phyloP scores from a whole-genome alignment of 257 asterid genomes.

The Cynanchum wilfordii region DNA sequence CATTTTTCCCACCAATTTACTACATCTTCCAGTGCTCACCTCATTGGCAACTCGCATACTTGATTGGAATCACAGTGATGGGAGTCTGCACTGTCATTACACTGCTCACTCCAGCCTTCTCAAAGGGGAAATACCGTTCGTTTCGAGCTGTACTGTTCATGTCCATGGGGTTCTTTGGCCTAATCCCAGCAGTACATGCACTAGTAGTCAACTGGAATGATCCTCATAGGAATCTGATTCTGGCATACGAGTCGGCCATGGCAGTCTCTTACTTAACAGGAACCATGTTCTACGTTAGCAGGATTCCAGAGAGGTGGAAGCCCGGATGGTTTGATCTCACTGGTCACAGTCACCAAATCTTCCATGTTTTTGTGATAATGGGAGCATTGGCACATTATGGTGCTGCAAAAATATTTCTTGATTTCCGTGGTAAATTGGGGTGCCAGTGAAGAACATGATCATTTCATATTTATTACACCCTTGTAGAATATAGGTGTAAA shows the following conservation, averaged over 20 bases:
- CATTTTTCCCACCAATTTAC: constrained; percentile 93
- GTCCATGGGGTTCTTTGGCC: constrained; percentile 84
- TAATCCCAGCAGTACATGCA: constrained; percentile 71
- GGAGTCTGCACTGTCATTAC: constrained; percentile 62
- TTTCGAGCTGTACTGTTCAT: constrained; percentile 67
- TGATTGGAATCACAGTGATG: constrained; percentile 58
- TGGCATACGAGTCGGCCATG: constrained; percentile 68
- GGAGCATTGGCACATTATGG: constrained; percentile 96
- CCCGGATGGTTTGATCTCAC: constrained; percentile 92
- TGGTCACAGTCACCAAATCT: constrained; percentile 94
- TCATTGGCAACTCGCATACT: constrained; percentile 73
- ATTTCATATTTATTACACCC: background rate
- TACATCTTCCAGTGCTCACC: constrained; percentile 86
- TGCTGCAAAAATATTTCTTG: constrained; percentile 73
- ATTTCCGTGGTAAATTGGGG: constrained; percentile 39
- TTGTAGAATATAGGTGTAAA: constrained; percentile 5
- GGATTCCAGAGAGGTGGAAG: constrained; percentile 81
- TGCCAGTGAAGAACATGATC: constrained; percentile 26
- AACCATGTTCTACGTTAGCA: constrained; percentile 54
- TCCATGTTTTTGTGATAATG: constrained; percentile 76
- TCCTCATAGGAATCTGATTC: constrained; percentile 52
- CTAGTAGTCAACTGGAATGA: constrained; percentile 60
- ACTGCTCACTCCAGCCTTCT: constrained; percentile 61
- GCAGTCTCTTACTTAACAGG: constrained; percentile 68
- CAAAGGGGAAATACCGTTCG: constrained; percentile 51